Evolutionary conservation across 2,329 filamentous ascomycete species (phyloP), one percentile per base, ranked within the genome.

Genomic region (Ceratocystis lukuohia): DNA sequence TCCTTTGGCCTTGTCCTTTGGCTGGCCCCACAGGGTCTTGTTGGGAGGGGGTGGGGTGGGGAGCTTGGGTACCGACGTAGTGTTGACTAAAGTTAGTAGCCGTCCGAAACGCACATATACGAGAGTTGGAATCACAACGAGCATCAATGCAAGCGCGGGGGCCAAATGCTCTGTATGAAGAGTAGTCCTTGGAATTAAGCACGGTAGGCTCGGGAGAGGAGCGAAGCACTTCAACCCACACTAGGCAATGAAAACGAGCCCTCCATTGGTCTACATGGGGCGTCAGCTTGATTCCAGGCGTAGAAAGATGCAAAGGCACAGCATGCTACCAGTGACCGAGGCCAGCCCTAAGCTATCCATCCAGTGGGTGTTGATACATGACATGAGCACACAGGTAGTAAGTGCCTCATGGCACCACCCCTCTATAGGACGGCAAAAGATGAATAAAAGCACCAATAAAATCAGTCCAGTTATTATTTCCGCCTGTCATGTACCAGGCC

Each of bases 81-180:
- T 41, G 10, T 22, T 17, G 20, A n/a, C 53, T 22, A 28, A 57
- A 30, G 53, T n/a, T 57, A 57, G 53, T 57, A 57, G 28, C 53
- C 53, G 53, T 33, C 53, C 53, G 10, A 57, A 57, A 57, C 53
- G 20, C 15, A 57, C 22, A 57, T 28, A 57, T 57, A 57, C 53
- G 53, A 57, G 53, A 30, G n/a, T 30, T 33, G 6, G 17, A 7
- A 57, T 33, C 4, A 17, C 28, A n/a, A 15, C 25, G 7, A 28
- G 22, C 25, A 8, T 48, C 30, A 20, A n/a, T 48, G 17, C 6
- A 48, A 48, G 46, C 5, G 46, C 6, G 46, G 48, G 48, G 48
- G 48, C 2, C 12, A 22, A 6, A 10, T 2, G 48, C 48, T 10
- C 25, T 25, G 12, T 22, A 53, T 25, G 12, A 10, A 12, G 20